Conservation (phyloP, 1,284 basidiomycete species). For the Mycosarcoma maydis region DNA sequence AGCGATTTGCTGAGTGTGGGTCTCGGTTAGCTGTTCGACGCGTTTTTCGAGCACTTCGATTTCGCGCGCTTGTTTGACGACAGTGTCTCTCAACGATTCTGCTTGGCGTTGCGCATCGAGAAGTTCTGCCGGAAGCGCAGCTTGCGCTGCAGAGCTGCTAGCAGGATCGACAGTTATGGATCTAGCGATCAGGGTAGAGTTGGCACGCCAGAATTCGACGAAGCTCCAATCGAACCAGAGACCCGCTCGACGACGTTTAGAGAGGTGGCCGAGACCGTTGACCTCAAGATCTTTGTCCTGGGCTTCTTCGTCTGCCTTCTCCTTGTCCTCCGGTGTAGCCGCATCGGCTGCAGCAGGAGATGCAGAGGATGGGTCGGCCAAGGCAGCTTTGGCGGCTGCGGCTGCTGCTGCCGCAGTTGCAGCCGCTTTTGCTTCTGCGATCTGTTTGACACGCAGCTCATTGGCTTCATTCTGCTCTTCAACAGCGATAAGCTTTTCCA, state of each 20-base stretch:
- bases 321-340: constrained; percentile 19
- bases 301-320: constrained; percentile 42
- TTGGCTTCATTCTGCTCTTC: constrained; percentile 45
- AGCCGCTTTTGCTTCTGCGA: constrained; percentile 32
- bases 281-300: constrained; percentile 42
- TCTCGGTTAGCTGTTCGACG: constrained; percentile 35
- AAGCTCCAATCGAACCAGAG: constrained; percentile 99
- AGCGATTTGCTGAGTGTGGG: constrained; percentile 1
- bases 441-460: constrained; percentile 57
- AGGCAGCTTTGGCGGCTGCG: constrained; percentile 27
- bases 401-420: constrained; percentile 29
- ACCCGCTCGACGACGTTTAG: constrained; percentile 73
- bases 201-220: constrained; percentile 97
- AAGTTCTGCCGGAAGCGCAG: constrained; percentile 52
- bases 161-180: constrained; percentile 59
- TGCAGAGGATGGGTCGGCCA: constrained; percentile 15
- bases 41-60: constrained; percentile 43
- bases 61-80: constrained; percentile 43
- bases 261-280: constrained; percentile 42
- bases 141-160: constrained; percentile 32
- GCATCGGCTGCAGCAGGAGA: constrained; percentile 5
- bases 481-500: constrained; percentile 54
- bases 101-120: constrained; percentile 61
- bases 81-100: constrained; percentile 49
- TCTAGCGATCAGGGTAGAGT: constrained; percentile 74